Base-by-base conservation (phyloP, 2,329 filamentous ascomycete genomes). In the Aspergillus sp. region DNA sequence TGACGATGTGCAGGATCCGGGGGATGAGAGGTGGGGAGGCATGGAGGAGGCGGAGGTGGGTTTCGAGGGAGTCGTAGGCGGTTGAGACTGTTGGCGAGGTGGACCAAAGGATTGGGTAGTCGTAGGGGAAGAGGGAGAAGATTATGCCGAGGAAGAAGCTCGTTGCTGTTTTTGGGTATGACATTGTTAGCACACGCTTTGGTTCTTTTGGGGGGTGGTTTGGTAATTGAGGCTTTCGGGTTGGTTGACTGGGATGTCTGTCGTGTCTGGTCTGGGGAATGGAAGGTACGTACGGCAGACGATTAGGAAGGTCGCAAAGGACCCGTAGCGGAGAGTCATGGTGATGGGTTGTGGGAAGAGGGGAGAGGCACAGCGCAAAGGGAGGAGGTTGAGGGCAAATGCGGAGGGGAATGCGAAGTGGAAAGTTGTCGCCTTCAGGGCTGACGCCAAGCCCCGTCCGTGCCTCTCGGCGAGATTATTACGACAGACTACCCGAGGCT, bases 91-190 rank as follows among this genome's bases (percentile, higher is more conserved):
- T 77, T 0, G 75, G 69, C 8, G 66, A 64, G 5, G 74, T 72
- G 23, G 77, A 78, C 77, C 77, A 80, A 6, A 80, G 75, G 52
- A 80, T 75, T 14, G 77, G 77, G 65, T 80, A 80, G 71, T 80
- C 95, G 82, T 98, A 99, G 61, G 95, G 93, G 77, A 98, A 96
- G 62, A 88, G 87, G 68, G 92, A 92, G 84, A 98, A 99, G 77
- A 99, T 88, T 75, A 98, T 92, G 68, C 95, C 95, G 64, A 99
- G 89, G 85, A 98, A 96, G 85, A 99, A 99, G 77, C 91, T 96
- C 64, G 90, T 92, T 63, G 90, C 90, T 93, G 68, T 39, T 49
- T 52, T 52, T 52, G 44, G 24, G 6, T 43, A 31, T 9, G 9
- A 31, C 27, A 31, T 56, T 48, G 50, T 53, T 62, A 59, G 56